phyloP scores from a whole-genome alignment of 1,284 basidiomycete genomes.

The Cryptococcus maquisensis region DNA sequence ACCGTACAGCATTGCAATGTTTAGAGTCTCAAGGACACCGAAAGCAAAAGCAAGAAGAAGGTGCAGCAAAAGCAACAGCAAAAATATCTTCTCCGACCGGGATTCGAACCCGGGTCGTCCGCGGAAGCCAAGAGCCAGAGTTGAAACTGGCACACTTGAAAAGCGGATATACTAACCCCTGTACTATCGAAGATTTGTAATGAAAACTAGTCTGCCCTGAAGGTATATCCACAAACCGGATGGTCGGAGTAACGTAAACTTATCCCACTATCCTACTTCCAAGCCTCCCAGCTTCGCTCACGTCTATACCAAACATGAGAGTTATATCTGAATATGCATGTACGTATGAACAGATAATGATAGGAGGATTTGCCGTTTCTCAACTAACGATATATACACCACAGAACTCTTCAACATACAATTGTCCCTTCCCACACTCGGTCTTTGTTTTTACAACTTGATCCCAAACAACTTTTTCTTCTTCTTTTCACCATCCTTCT shows the following conservation, averaged over 20 bases:
- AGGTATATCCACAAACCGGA: too few relatives aligned
- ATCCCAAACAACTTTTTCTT: conserved; percentile 66
- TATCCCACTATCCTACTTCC: too few relatives aligned
- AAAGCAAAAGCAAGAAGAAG: too few relatives aligned
- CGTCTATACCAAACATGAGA: too few relatives aligned
- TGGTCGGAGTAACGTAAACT: too few relatives aligned
- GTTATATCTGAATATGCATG: too few relatives aligned
- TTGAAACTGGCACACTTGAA: too few relatives aligned
- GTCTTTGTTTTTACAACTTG: conserved; percentile 38
- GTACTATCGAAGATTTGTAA: background rate
- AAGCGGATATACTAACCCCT: background rate
- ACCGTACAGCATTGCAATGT: too few relatives aligned
- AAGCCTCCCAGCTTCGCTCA: too few relatives aligned
- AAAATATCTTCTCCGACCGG: background rate
- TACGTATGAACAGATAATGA: too few relatives aligned
- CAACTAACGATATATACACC: background rate
- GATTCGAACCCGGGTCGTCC: background rate
- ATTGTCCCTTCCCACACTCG: background rate
- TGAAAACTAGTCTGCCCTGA: background rate
- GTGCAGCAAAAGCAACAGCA: background rate
- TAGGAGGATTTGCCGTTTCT: too few relatives aligned
- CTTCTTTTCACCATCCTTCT: conserved; percentile 62
- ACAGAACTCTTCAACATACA: background rate
- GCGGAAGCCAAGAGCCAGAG: background rate
- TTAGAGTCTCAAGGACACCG: too few relatives aligned